Base-by-base conservation (phyloP, 768 basidiomycete genomes). In the Kwoniella bestiolae region DNA sequence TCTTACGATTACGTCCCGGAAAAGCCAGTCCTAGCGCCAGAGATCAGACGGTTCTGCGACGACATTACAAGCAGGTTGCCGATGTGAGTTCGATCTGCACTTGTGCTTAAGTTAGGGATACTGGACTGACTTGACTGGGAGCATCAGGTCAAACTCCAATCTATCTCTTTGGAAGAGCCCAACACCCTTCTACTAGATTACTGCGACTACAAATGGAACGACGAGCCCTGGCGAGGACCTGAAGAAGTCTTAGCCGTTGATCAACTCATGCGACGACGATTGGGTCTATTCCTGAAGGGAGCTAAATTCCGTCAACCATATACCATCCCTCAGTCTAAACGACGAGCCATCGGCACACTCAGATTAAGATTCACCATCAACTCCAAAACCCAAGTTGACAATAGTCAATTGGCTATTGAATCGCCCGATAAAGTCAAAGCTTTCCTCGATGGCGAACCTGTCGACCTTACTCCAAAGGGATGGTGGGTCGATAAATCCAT, bases 401-500 rank as follows among this genome's bases (percentile, higher is more conserved):
- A 23, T 25, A 61, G 47, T 14, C 9, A 45, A 25, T 49, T 74
- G 16, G 73, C 73, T 2, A 60, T 74, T 21, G 73, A 74, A 49
- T 51, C 38, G 31, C 55, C 66, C 2, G 62, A 69, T 12, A 52
- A 47, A 18, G 63, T 68, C 0, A 60, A 69, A 25, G 62, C 69
- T 5, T 26, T 6, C 11, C 41, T 75, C 12, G 67, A 75, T 50
- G 72, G 62, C 4, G 28, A 60, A 26, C 23, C 28, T 18, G 59
- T 73, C 18, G 31, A 56, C 5, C 35, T 67, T 7, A 50, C 32
- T 5, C 21, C 63, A 4, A 49, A 18, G 3, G 71, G 69, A 18
- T 75, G 74, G 74, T 75, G 71, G 69, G 70, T 71, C 3, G 74
- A 75, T 56, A 61, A 73, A 51, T 67, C 66, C 11, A 75, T 75